Evolutionary conservation across 2,329 filamentous ascomycete genomes (phyloP), one percentile per base, ranked within the genome.

Genomic region (Nannizziopsis barbatae): DNA sequence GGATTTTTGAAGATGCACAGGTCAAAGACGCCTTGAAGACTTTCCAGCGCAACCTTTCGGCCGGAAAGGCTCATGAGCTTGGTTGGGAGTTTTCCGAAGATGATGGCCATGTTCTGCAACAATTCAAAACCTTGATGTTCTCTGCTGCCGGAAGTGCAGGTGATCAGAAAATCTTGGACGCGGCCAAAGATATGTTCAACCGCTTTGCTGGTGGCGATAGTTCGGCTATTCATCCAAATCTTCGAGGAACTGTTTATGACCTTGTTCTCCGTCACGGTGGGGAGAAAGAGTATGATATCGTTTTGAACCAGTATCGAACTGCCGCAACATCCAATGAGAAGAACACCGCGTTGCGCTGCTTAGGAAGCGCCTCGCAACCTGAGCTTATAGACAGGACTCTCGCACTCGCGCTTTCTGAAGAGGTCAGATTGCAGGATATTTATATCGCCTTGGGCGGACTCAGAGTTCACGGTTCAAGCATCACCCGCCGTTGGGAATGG

Each of bases 51-150:
- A 78, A 86, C 9, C 75, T 96, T 17, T 77, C 86, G 51, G 82
- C 81, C 60, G 73, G 77, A 57, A 90, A 88, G 66, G 83, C 89
- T 0, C 89, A 95, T 64, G 78, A 88, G 62, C 70, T 93, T 39
- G 90, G 90, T 51, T 96, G 90, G 90, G 71, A 79, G 11, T 95
- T 96, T 68, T 83, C 79, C 22, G 84, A 89, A 20, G 76, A 75
- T 2, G 90, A 96, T 58, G 86, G 84, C 43, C 89, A 95, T 62
- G 82, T 95, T 56, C 76, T 89, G 64, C 88, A 95, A 66, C 89
- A 95, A 64, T 93, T 95, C 76, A 96, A 96, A 74, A 81, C 81
- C 11, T 77, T 95, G 62, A 77, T 95, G 64, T 96, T 96, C 63
- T 84, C 85, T 52, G 79, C 76, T 56, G 87, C 90, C 44, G 90